Conservation (phyloP, 371 early-diverging fungal genomes). For the Lichtheimia ornata region DNA sequence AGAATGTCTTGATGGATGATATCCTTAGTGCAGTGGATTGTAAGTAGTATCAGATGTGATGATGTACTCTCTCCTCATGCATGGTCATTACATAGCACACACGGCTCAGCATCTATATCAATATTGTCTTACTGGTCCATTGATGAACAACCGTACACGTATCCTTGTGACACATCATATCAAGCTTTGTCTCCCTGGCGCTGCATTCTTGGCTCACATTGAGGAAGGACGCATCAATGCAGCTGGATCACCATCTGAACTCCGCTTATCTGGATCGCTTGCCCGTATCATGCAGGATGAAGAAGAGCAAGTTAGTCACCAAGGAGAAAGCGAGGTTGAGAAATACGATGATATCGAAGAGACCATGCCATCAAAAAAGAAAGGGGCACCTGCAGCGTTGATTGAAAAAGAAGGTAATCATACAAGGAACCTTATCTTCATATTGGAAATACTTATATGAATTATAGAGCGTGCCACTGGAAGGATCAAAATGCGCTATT, state of each 20-base stretch:
- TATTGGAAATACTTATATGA: not conserved
- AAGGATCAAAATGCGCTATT: constrained; percentile 49
- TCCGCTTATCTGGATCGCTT: constrained; percentile 40
- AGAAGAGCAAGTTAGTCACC: constrained; percentile 30
- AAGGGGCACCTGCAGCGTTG: constrained; percentile 1
- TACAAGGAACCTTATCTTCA: not conserved
- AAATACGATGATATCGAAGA: constrained; percentile 18
- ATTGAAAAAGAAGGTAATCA: constrained; percentile 38
- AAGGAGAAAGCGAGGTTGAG: not conserved
- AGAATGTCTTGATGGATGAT: constrained; percentile 79
- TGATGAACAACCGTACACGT: constrained; percentile 77
- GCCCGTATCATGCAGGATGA: constrained; percentile 37
- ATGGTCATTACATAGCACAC: constrained; percentile 54
- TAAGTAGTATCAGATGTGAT: constrained; percentile 6
- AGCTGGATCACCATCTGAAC: constrained; percentile 41
- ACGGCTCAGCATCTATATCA: constrained; percentile 83
- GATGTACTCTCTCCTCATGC: too few species aligned
- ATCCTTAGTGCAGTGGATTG: constrained; percentile 80
- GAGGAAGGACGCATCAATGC: constrained; percentile 49
- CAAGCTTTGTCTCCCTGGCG: constrained; percentile 67
- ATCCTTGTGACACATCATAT: constrained; percentile 91
- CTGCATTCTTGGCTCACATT: constrained; percentile 67
- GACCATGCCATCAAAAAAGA: not conserved
- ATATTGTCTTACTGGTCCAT: constrained; percentile 66
- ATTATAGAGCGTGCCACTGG: constrained; percentile 47